Evolutionary conservation across 1,284 basidiomycete genomes (phyloP).

Genomic region (Apiotrichum sp.): DNA sequence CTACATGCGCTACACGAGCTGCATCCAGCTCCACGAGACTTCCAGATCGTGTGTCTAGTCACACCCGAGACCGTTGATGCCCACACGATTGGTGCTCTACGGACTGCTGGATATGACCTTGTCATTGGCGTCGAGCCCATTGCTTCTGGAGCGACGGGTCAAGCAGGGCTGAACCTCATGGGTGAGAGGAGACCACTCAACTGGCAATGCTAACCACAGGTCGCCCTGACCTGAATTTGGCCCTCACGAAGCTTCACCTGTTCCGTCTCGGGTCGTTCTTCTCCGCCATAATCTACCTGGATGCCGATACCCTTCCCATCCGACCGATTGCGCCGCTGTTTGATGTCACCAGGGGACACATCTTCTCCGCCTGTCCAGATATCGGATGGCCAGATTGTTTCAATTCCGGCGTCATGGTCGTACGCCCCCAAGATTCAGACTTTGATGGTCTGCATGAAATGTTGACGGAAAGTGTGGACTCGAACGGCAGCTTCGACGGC

Average conservation of each 20-base stretch:
- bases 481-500: slow-evolving; percentile 86
- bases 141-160: slow-evolving; percentile 52
- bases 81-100: slow-evolving; percentile 70
- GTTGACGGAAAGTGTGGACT: slow-evolving; percentile 3
- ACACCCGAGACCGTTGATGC: slow-evolving; percentile 89
- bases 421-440: slow-evolving; percentile 72
- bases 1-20: slow-evolving; percentile 75
- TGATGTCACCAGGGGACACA: slow-evolving; percentile 48
- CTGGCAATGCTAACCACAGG: slow-evolving; percentile 52
- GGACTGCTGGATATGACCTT: slow-evolving; percentile 66
- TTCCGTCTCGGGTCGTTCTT: slow-evolving; percentile 79
- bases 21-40: slow-evolving; percentile 61
- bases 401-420: slow-evolving; percentile 90
- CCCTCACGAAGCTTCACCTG: slow-evolving; percentile 90
- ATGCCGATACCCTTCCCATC: slow-evolving; percentile 90
- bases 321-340: slow-evolving; percentile 85
- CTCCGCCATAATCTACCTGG: slow-evolving; percentile 85
- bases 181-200: slow-evolving; percentile 55
- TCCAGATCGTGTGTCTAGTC: slow-evolving; percentile 84
- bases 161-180: slow-evolving; percentile 64
- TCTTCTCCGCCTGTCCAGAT: slow-evolving; percentile 78
- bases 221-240: slow-evolving; percentile 82
- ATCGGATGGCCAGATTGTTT: slow-evolving; percentile 99
- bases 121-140: slow-evolving; percentile 90
- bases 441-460: slow-evolving; percentile 63